Percentiles rank a stretch among this genome's conserved stretches.
Conservation (phyloP, 768 basidiomycete genomes). For the Phaeotremella skinneri region DNA sequence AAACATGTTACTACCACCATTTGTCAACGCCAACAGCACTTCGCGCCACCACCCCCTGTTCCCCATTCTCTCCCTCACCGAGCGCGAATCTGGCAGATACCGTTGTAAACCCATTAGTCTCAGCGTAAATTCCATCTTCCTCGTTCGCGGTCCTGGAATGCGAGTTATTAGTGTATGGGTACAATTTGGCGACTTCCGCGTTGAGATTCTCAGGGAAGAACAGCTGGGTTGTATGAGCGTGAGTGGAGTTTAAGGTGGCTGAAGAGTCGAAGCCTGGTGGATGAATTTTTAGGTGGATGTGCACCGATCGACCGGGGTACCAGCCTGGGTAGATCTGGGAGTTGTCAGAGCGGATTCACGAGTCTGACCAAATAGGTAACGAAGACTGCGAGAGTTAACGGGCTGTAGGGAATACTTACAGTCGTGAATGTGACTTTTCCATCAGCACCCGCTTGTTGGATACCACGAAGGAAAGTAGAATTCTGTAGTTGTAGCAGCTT, state of each 20-base stretch:
- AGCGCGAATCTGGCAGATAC: not conserved
- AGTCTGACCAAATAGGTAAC: too few species aligned
- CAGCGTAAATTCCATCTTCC: conserved; percentile 1
- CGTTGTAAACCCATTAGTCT: not conserved
- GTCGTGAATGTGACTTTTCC: conserved; percentile 14
- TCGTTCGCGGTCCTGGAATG: conserved; percentile 2
- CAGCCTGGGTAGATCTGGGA: conserved; percentile 15
- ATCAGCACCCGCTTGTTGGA: conserved; percentile 9
- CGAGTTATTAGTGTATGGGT: not conserved
- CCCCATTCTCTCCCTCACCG: not conserved
- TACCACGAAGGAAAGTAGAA: conserved; percentile 14
- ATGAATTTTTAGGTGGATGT: conserved; percentile 17
- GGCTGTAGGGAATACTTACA: conserved; percentile 5
- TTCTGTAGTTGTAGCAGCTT: too few species aligned
- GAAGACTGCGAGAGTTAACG: too few species aligned
- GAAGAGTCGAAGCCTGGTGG: conserved; percentile 6
- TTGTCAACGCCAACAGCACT: not conserved
- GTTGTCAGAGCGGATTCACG: too few species aligned
- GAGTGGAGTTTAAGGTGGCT: conserved; percentile 1
- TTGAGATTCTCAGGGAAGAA: conserved; percentile 12
- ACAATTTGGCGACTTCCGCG: not conserved
- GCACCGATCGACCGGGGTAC: conserved; percentile 14
- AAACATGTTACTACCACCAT: conserved; percentile 1
- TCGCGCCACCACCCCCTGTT: not conserved
- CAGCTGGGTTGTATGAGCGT: conserved; percentile 14